phyloP scores from a whole-genome alignment of 108 stramenopile genomes.

The Cyclotella distinguenda region DNA sequence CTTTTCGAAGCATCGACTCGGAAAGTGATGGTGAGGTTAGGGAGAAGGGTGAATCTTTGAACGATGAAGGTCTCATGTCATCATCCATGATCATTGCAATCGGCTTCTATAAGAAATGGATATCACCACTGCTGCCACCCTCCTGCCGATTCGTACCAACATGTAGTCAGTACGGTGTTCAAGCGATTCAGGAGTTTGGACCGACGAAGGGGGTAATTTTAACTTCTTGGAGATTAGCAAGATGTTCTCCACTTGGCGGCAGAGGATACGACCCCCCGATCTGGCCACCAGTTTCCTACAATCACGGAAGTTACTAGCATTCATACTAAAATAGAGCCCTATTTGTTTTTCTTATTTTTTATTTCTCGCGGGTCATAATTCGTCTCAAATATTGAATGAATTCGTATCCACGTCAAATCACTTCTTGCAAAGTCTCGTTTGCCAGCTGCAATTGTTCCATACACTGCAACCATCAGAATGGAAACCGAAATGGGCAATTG shows the following conservation, averaged over 20 bases:
- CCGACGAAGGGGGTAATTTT: slow-evolving; percentile 73
- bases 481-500: background rate
- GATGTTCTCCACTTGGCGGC: slow-evolving; percentile 86
- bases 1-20: too few relatives aligned
- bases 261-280: slow-evolving; percentile 88
- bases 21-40: too few relatives aligned
- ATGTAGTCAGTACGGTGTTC: slow-evolving; percentile 85
- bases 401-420: slow-evolving; percentile 10
- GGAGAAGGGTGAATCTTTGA: too few relatives aligned
- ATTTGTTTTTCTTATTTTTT: background rate
- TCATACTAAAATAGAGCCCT: background rate
- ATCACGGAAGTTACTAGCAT: slow-evolving; percentile 66
- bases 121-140: slow-evolving; percentile 82
- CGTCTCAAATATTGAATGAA: background rate
- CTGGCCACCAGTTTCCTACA: slow-evolving; percentile 81
- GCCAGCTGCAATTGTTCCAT: slow-evolving; percentile 33
- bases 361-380: background rate
- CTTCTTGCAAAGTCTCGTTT: slow-evolving; percentile 42
- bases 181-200: slow-evolving; percentile 83
- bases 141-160: slow-evolving; percentile 90
- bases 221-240: slow-evolving; percentile 75
- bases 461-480: slow-evolving; percentile 12
- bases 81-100: slow-evolving; percentile 70
- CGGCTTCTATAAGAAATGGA: slow-evolving; percentile 81
- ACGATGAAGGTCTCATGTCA: slow-evolving; percentile 36